A percentile compares a stretch with the other conserved stretches of the same genome.
These are phyloP conservation scores for Penicillium sp. DNA, from an alignment of 2,329 filamentous ascomycete genomes.

Conservation along the genomic window DNA sequence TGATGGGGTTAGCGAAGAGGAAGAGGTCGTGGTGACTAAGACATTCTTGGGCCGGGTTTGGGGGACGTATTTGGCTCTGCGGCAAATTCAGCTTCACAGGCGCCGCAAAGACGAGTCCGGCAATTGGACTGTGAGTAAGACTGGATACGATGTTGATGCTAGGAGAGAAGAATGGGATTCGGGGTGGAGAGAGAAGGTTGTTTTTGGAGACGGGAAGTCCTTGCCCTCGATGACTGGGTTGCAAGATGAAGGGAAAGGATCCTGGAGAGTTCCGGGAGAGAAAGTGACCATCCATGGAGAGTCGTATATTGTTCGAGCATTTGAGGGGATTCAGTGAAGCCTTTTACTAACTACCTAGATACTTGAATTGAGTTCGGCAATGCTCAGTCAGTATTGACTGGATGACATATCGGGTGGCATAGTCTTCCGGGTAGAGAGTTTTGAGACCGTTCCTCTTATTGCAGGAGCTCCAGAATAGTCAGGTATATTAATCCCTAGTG, in stretches of 20 bases:
- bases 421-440: too few relatives aligned
- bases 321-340: constrained; percentile 22
- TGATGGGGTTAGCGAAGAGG: constrained; percentile 10
- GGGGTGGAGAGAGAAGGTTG: constrained; percentile 17
- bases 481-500: too few relatives aligned
- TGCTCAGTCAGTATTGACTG: too few relatives aligned
- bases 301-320: constrained; percentile 26
- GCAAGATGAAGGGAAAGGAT: constrained; percentile 8
- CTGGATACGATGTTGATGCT: constrained; percentile 26
- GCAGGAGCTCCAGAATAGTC: too few relatives aligned
- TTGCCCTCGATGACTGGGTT: constrained; percentile 23
- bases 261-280: constrained; percentile 17
- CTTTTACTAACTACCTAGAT: too few relatives aligned
- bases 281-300: constrained; percentile 16
- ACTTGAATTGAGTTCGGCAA: too few relatives aligned
- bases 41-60: constrained; percentile 31
- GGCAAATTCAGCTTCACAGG: constrained; percentile 22
- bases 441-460: too few relatives aligned
- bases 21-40: constrained; percentile 19
- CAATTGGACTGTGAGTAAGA: constrained; percentile 14
- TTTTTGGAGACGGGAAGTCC: constrained; percentile 11
- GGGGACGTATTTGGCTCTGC: constrained; percentile 29
- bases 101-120: constrained; percentile 8
- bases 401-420: too few relatives aligned
- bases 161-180: constrained; percentile 27